Evolutionary conservation across 2,329 filamentous ascomycete species (phyloP), one percentile per base, ranked within the genome.

Genomic region (Epicoccum nigrum): DNA sequence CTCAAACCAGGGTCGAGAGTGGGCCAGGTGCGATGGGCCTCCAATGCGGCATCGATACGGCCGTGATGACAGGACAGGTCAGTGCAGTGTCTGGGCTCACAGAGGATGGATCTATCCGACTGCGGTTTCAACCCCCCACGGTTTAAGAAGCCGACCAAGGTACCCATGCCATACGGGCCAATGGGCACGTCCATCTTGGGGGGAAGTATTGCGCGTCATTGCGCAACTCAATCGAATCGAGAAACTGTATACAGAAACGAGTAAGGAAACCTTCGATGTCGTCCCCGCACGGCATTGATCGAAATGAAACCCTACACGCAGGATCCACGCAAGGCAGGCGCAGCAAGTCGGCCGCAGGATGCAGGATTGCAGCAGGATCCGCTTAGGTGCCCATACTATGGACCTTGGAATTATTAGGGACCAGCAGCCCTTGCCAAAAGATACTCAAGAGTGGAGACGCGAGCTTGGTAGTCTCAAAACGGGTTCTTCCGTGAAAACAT

Each of bases 361-460:
- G 49, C 39, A 45, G 47, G 51, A 49, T 54, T 37, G 30, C 43
- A 46, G 38, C 21, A 52, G 49, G 43, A 47, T 52, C 39, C 43
- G 49, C 43, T 38, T 20, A 21, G 49, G 43, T 47, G 49, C 49
- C 51, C 25, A 55, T 30, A 45, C 50, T 56, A 35, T 34, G 43
- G 32, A 37, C 28, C 15, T 32, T 30, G 45, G 40, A 35, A 45
- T 41, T 39, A 44, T 43, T 32, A 54, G 39, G 38, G 41, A 27
- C 45, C 31, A 56, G 9, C 34, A 44, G 43, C 33, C 46, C 46
- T 39, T 42, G 43, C 44, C 15, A 41, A 23, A 37, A 27, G 46
- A 54, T 39, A 39, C 49, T 52, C 42, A 44, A 49, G 44, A 53
- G 38, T 55, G 54, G 54, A 47, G 33, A 35, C 41, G 21, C 50